These are phyloP conservation scores for Zygoascus sp. DNA, from an alignment of 1,139 yeast genomes.

Conservation along the genomic window DNA sequence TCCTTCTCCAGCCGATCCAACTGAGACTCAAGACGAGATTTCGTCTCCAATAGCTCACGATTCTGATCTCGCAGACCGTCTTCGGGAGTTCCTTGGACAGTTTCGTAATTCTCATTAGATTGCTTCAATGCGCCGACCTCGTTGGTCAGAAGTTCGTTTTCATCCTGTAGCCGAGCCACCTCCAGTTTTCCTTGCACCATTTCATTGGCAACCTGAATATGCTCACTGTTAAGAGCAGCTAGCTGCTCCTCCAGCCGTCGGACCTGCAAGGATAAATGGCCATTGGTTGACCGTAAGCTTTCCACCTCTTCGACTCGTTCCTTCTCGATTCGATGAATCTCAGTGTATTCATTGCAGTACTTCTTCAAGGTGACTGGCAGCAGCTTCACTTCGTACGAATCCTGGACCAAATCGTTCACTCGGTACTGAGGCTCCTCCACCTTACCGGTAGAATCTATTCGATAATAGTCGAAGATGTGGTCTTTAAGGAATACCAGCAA, in stretches of 20 bases:
- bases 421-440: constrained; percentile 44
- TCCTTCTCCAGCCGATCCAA: constrained; percentile 34
- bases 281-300: constrained; percentile 58
- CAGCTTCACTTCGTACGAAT: constrained; percentile 68
- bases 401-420: constrained; percentile 70
- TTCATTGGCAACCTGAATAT: constrained; percentile 70
- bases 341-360: constrained; percentile 69
- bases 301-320: constrained; percentile 70
- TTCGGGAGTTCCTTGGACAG: constrained; percentile 18
- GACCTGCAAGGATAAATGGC: constrained; percentile 68
- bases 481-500: constrained; percentile 74
- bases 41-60: constrained; percentile 35
- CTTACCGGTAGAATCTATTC: constrained; percentile 20
- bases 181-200: constrained; percentile 59
- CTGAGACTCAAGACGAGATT: constrained; percentile 32
- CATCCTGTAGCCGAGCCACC: constrained; percentile 61
- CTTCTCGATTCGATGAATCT: constrained; percentile 63
- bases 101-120: constrained; percentile 19
- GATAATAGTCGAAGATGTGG: constrained; percentile 66
- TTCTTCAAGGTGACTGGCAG: constrained; percentile 66
- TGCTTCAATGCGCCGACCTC: constrained; percentile 50
- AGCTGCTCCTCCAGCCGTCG: constrained; percentile 69
- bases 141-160: constrained; percentile 52
- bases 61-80: constrained; percentile 27
- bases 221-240: constrained; percentile 69